phyloP scores from a whole-genome alignment of 2,329 filamentous ascomycete genomes.

The Pyricularia grisea region DNA sequence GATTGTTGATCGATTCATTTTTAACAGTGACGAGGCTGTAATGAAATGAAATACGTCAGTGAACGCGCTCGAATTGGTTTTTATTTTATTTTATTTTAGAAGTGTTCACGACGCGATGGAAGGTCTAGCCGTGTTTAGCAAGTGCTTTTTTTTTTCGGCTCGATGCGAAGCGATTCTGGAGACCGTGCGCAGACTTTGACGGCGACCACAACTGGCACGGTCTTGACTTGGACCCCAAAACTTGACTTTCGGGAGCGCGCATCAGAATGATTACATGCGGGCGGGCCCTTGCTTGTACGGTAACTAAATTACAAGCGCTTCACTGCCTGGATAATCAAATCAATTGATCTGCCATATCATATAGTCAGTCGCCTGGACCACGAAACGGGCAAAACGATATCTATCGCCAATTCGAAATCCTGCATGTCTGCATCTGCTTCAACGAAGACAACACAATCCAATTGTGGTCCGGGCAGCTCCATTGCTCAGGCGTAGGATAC shows the following conservation, averaged over 20 bases:
- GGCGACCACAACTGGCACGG: not conserved
- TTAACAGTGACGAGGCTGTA: not conserved
- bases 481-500: not conserved
- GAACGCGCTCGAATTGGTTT: not conserved
- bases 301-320: not conserved
- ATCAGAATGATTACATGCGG: not conserved
- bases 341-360: too few species aligned
- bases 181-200: not conserved
- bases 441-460: not conserved
- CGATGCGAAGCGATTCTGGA: not conserved
- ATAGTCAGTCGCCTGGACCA: too few species aligned
- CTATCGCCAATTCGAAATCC: not conserved
- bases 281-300: too few species aligned
- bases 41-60: not conserved
- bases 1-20: not conserved
- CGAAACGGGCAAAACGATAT: not conserved
- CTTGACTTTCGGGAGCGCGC: not conserved
- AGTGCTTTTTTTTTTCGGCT: not conserved
- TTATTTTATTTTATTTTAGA: too few species aligned
- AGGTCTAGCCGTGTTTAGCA: not conserved
- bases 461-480: too few species aligned
- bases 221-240: not conserved
- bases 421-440: not conserved
- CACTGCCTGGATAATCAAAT: not conserved
- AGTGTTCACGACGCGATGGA: not conserved